Evolutionary conservation across 2,329 filamentous ascomycete species (phyloP).

Genomic region (Penicillium sp.): DNA sequence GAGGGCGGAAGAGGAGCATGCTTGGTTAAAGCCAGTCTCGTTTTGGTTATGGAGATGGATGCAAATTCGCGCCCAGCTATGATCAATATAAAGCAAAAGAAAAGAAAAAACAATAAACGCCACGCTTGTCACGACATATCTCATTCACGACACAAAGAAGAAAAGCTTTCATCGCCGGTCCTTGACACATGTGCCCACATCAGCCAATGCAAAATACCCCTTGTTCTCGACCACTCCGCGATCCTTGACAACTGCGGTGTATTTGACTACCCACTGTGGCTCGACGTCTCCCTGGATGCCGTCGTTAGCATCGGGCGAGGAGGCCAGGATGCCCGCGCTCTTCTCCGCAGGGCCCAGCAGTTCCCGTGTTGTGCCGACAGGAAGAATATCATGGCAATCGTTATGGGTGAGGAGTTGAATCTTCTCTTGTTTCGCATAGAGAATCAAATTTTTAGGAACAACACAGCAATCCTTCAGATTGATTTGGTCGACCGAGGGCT

Average conservation of each 20-base stretch:
- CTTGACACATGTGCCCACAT: slow-evolving; percentile 55
- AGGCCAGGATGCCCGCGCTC: slow-evolving; percentile 74
- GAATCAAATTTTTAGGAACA: slow-evolving; percentile 80
- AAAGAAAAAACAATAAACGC: slow-evolving; percentile 13
- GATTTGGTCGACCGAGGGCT: slow-evolving; percentile 88
- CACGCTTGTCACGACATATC: slow-evolving; percentile 23
- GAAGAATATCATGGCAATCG: slow-evolving; percentile 89
- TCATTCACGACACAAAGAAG: not conserved
- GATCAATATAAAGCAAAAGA: slow-evolving; percentile 13
- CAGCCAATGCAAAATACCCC: slow-evolving; percentile 89
- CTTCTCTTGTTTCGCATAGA: slow-evolving; percentile 76
- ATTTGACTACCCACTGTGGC: slow-evolving; percentile 95
- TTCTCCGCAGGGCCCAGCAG: slow-evolving; percentile 70
- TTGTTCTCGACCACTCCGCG: slow-evolving; percentile 97
- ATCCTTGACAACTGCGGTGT: slow-evolving; percentile 91
- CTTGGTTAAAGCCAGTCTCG: slow-evolving; percentile 61
- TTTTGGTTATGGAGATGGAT: slow-evolving; percentile 10
- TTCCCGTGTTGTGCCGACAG: slow-evolving; percentile 78
- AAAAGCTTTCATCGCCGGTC: slow-evolving; percentile 24
- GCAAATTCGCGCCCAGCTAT: slow-evolving; percentile 6
- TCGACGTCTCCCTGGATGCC: slow-evolving; percentile 72
- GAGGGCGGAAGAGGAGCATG: slow-evolving; percentile 96
- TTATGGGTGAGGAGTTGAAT: slow-evolving; percentile 92
- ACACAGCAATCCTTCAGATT: slow-evolving; percentile 95
- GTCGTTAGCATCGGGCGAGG: slow-evolving; percentile 50